Evolutionary conservation across 176 grass and related monocot species (phyloP).

Genomic region (Oryza coarctata): DNA sequence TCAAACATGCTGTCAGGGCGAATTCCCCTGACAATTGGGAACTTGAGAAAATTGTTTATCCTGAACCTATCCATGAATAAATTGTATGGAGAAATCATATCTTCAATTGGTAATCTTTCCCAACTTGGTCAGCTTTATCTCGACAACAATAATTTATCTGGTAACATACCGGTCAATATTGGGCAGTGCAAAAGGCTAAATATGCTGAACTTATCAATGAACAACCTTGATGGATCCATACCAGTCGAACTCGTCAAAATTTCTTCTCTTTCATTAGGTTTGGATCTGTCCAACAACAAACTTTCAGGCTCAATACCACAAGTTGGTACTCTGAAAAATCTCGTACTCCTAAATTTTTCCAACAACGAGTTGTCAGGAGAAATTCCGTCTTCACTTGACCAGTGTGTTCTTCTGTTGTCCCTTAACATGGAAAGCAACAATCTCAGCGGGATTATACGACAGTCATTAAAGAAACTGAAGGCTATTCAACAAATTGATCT

Average conservation of each 20-base stretch:
- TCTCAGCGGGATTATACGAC: conserved; percentile 11
- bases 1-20: conserved; percentile 51
- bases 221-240: conserved; percentile 31
- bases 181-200: conserved; percentile 19
- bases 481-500: conserved; percentile 23
- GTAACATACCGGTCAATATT: conserved; percentile 41
- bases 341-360: background rate
- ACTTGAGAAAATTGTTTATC: conserved; percentile 23
- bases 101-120: conserved; percentile 35
- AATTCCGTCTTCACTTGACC: background rate
- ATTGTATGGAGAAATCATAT: conserved; percentile 51
- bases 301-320: background rate
- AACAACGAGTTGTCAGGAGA: conserved; percentile 26
- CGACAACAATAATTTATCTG: conserved; percentile 34
- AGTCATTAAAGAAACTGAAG: background rate
- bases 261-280: background rate
- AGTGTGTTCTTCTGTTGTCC: background rate
- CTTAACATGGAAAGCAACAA: conserved; percentile 24
- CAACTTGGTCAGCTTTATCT: conserved; percentile 41
- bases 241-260: background rate
- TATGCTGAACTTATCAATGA: conserved; percentile 44
- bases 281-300: conserved; percentile 18
- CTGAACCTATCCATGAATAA: conserved; percentile 47
- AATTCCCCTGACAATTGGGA: conserved; percentile 51
- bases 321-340: conserved; percentile 22